Evolutionary conservation across 2,329 filamentous ascomycete species (phyloP), one percentile per base, ranked within the genome.

Genomic region (Albifimbria verrucaria): DNA sequence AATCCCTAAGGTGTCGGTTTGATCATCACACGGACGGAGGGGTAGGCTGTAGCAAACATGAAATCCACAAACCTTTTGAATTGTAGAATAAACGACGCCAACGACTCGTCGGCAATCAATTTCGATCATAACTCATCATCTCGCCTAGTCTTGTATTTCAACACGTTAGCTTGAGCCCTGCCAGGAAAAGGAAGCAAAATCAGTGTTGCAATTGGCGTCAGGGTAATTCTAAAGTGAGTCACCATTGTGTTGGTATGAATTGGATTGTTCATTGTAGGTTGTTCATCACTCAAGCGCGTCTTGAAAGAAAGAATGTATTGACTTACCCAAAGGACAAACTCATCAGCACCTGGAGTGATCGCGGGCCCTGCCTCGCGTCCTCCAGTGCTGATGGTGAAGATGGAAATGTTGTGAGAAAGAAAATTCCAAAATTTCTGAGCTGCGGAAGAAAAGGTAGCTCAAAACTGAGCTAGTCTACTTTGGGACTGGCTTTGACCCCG

Each of bases 1-100:
- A 85, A 85, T 85, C 80, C 81, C 80, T 82, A 63, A 78, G 77
- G 77, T 80, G 77, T 82, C 72, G 74, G 72, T 76, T 77, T 76
- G 75, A 76, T 84, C 82, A 85, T 85, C 82, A 84, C 71, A 65
- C 69, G 71, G 68, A 68, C 66, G 51, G 58, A n/a, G n/a, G 65
- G 57, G 52, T 44, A 26, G 26, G 39, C 43, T 43, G 4, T 48
- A 49, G 11, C 39, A 43, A 50, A 43, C 52, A 46, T 49, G 36
- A 45, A 49, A 48, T 52, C 55, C 12, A 74, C 75, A 45, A 72
- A 81, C 79, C 77, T 81, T 81, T 80, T 72, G 50, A 55, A 55
- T n/a, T n/a, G n/a, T n/a, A n/a, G n/a, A n/a, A n/a, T n/a, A n/a
- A n/a, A n/a, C n/a, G n/a, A n/a, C n/a, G n/a, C n/a, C n/a, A n/a